These are phyloP conservation scores for Chaetomium sp. DNA, from an alignment of 2,329 filamentous ascomycete species.

Conservation along the genomic window DNA sequence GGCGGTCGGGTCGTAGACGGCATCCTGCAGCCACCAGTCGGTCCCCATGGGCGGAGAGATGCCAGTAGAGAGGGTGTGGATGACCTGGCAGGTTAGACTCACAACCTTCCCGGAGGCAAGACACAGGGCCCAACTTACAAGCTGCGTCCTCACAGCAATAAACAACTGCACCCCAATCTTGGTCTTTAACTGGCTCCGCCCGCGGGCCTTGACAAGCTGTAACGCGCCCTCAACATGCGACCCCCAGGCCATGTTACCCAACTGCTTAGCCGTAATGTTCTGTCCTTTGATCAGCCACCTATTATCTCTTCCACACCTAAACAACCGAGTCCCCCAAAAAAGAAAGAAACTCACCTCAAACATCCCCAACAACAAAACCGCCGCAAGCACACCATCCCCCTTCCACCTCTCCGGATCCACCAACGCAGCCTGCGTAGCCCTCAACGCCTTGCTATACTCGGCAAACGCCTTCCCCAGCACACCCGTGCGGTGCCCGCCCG, in stretches of 20 bases:
- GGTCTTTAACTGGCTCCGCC: conserved; percentile 57
- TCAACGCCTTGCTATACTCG: conserved; percentile 59
- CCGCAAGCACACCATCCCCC: conserved; percentile 60
- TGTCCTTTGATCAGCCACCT: conserved; percentile 14
- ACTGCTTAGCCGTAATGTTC: conserved; percentile 57
- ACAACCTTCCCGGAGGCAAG: neutral
- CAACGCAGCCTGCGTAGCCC: conserved; percentile 55
- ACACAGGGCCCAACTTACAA: conserved; percentile 46
- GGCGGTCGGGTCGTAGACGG: conserved; percentile 52
- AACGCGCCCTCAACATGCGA: conserved; percentile 67
- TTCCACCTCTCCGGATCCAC: conserved; percentile 52
- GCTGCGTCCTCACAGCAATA: conserved; percentile 61
- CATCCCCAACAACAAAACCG: conserved; percentile 61
- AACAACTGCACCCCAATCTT: conserved; percentile 59
- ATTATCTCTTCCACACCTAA: too few relatives aligned
- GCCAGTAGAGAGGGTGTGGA: conserved; percentile 58
- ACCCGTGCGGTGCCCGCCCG: conserved; percentile 31
- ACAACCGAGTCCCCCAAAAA: neutral
- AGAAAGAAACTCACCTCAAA: conserved; percentile 51
- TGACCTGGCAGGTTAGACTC: conserved; percentile 47
- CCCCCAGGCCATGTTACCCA: conserved; percentile 61
- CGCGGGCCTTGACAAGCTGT: conserved; percentile 60
- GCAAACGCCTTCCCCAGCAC: conserved; percentile 47
- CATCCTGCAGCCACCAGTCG: conserved; percentile 60
- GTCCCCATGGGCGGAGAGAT: conserved; percentile 55